These are phyloP conservation scores for Porodaedalea pini DNA, from an alignment of 1,284 basidiomycete species.

Conservation along the genomic window DNA sequence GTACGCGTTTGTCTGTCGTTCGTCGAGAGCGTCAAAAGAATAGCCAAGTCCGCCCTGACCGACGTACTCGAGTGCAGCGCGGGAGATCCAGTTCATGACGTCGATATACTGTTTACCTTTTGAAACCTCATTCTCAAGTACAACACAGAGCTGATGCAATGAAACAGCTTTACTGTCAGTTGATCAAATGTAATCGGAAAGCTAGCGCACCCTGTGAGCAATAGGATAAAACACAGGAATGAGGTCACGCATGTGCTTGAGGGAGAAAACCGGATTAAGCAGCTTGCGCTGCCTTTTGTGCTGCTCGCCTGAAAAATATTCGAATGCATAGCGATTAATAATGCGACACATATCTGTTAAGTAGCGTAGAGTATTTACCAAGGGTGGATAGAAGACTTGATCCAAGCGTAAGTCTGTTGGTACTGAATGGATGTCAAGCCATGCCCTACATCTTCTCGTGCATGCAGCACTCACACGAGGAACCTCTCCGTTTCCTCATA, in stretches of 20 bases:
- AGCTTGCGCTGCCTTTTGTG: constrained; percentile 30
- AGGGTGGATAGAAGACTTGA: constrained; percentile 23
- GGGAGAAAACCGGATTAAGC: constrained; percentile 32
- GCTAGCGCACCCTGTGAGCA: constrained; percentile 25
- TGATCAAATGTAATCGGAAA: too few species aligned
- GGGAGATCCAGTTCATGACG: constrained; percentile 32
- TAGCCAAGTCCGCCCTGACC: constrained; percentile 36
- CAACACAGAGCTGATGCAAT: constrained; percentile 24
- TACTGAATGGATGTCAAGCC: neutral
- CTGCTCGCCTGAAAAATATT: constrained; percentile 23
- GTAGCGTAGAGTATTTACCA: constrained; percentile 13
- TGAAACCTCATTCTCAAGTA: constrained; percentile 18
- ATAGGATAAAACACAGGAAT: constrained; percentile 30
- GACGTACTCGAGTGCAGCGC: constrained; percentile 35
- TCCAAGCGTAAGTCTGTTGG: constrained; percentile 20
- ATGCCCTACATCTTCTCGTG: too few species aligned
- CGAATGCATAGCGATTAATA: neutral
- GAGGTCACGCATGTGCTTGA: constrained; percentile 28
- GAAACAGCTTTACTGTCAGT: too few species aligned
- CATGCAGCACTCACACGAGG: constrained; percentile 21
- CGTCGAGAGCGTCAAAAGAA: constrained; percentile 33
- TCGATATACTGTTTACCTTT: constrained; percentile 29
- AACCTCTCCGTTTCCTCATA: constrained; percentile 28
- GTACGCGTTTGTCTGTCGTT: constrained; percentile 4
- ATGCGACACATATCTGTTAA: neutral